Percentiles rank a stretch among this genome's conserved stretches.
These are phyloP conservation scores for Phoenix roebelenii DNA, from an alignment of 176 grass and related monocot genomes.

Conservation along the genomic window DNA sequence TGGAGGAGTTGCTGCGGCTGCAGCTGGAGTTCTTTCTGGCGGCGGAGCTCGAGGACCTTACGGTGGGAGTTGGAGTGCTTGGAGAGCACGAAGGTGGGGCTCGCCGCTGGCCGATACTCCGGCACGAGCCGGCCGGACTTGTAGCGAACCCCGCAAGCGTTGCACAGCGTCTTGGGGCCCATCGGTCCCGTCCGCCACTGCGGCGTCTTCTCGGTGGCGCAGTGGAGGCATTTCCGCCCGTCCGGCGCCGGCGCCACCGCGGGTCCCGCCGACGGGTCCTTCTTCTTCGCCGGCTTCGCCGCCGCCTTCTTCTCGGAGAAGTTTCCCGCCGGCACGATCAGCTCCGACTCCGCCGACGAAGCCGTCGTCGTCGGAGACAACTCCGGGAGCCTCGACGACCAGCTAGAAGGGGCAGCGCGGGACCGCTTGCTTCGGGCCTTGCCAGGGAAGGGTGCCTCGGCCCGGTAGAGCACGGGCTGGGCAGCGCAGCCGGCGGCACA, in stretches of 20 bases:
- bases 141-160: conserved; percentile 89
- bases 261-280: conserved; percentile 20
- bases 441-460: not conserved
- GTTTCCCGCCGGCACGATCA: conserved; percentile 2
- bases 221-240: conserved; percentile 73
- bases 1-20: conserved; percentile 16
- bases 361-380: not conserved
- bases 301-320: conserved; percentile 28
- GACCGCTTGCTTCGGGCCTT: conserved; percentile 19
- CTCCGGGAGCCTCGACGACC: conserved; percentile 9
- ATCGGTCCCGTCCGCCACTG: conserved; percentile 94
- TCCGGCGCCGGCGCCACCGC: conserved; percentile 15
- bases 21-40: conserved; percentile 57
- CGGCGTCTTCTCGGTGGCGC: conserved; percentile 91
- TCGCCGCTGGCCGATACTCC: conserved; percentile 86
- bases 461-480: not conserved
- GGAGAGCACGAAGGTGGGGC: conserved; percentile 65
- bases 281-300: conserved; percentile 54
- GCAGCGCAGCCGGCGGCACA: not conserved
- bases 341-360: conserved; percentile 6
- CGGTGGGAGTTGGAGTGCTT: conserved; percentile 98
- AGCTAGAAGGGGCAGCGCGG: conserved; percentile 1
- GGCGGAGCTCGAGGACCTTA: conserved; percentile 83
- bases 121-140: conserved; percentile 89
- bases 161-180: conserved; percentile 98